Conservation (phyloP, 2,329 filamentous ascomycete genomes). For the Colletotrichum lini region DNA sequence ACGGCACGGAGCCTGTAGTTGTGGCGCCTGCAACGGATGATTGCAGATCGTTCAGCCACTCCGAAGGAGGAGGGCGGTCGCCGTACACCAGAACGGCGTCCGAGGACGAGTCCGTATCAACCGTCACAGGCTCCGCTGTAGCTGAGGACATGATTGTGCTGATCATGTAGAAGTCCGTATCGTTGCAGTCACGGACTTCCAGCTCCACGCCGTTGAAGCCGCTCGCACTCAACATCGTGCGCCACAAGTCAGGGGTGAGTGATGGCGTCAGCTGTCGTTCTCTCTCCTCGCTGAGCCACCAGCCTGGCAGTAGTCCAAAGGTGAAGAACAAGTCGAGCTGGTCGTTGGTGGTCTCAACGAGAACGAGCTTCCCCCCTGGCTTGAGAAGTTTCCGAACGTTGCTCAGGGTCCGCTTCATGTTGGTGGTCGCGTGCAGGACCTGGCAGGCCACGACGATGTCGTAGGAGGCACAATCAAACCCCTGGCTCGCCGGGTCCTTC, state of each 20-base stretch:
- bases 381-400: constrained; percentile 47
- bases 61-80: not conserved
- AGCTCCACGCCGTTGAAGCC: constrained; percentile 44
- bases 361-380: constrained; percentile 49
- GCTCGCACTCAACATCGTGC: constrained; percentile 32
- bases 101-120: not conserved
- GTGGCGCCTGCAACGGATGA: not conserved
- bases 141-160: constrained; percentile 16
- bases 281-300: constrained; percentile 49
- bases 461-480: constrained; percentile 45
- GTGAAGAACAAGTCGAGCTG: constrained; percentile 36
- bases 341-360: constrained; percentile 47
- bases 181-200: constrained; percentile 44
- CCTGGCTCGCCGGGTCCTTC: constrained; percentile 46
- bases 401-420: constrained; percentile 45
- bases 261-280: constrained; percentile 41
- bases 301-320: constrained; percentile 49
- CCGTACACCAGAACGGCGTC: constrained; percentile 3
- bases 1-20: not conserved
- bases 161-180: constrained; percentile 21
- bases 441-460: constrained; percentile 49
- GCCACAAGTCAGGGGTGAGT: constrained; percentile 44
- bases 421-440: constrained; percentile 49
- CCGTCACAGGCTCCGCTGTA: not conserved
- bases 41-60: not conserved